Evolutionary conservation across 2,329 filamentous ascomycete genomes (phyloP), one percentile per base, ranked within the genome.

Genomic region (Chaetomium globosum): DNA sequence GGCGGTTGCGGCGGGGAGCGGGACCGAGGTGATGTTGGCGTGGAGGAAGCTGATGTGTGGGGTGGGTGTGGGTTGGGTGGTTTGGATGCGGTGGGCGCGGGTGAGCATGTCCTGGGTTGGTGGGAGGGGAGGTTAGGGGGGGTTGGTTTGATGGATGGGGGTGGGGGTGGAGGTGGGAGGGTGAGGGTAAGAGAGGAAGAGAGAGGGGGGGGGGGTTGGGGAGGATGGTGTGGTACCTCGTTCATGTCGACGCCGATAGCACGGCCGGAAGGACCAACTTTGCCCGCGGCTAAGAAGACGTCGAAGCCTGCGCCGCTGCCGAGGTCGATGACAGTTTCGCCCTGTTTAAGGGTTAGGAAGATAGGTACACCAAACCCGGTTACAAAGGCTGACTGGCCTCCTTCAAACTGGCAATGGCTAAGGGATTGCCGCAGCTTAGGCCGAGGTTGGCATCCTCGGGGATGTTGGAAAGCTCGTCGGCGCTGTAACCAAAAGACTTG

Each of bases 191-290:
- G 16, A 28, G 19, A 13, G 10, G 16, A 28, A 12, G 26, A n/a
- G n/a, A n/a, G n/a, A n/a, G n/a, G n/a, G n/a, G n/a, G n/a, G n/a
- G n/a, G n/a, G n/a, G n/a, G n/a, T n/a, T 26, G 4, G 23, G 13
- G 63, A 54, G 31, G 12, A 1, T 23, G 8, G n/a, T 28, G 8
- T 23, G 65, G 7, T 69, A 82, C 84, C 74, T 85, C 79, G 68
- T 83, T 87, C 82, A 88, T 87, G 69, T 88, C 85, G 4, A 88
- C 76, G 8, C 85, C 86, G 57, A 87, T 82, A 3, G 77, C 83
- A 31, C 75, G 79, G 1, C 85, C 84, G 4, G 72, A 73, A 0
- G 69, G 55, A 0, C 83, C 83, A 46, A 87, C 79, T 69, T 79
- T 83, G 30, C 75, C 75, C 4, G 82, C 78, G 12, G 84, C 83